Percentiles rank a stretch among this genome's conserved stretches.
These are phyloP conservation scores for Millerozyma miso DNA, from an alignment of 805 yeast genomes.

Conservation along the genomic window DNA sequence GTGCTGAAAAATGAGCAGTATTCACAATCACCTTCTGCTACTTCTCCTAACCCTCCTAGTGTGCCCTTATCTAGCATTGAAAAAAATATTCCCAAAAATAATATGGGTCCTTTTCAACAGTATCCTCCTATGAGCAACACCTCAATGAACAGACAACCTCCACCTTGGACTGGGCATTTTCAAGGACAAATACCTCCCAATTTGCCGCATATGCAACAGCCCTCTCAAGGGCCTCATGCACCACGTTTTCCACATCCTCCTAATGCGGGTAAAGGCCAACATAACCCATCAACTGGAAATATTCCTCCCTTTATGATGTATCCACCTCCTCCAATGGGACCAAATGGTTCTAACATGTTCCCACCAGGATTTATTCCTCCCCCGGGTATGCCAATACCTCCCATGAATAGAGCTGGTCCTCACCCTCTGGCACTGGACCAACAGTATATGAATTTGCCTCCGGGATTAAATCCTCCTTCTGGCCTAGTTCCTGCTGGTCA, in stretches of 20 bases:
- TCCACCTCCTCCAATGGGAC: slow-evolving; percentile 16
- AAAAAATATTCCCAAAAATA: background rate
- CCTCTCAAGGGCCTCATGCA: slow-evolving; percentile 7
- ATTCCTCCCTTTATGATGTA: slow-evolving; percentile 18
- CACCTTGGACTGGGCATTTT: slow-evolving; percentile 25
- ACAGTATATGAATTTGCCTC: slow-evolving; percentile 12
- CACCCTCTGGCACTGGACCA: slow-evolving; percentile 9
- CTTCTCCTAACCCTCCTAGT: background rate
- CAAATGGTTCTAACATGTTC: slow-evolving; percentile 25
- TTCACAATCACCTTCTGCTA: background rate
- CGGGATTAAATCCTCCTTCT: slow-evolving; percentile 13
- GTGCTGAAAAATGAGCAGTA: background rate
- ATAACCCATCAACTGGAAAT: slow-evolving; percentile 35
- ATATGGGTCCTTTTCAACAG: background rate
- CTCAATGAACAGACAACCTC: slow-evolving; percentile 11
- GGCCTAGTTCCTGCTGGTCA: background rate
- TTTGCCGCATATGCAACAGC: background rate
- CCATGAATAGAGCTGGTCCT: slow-evolving; percentile 6
- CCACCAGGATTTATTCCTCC: slow-evolving; percentile 26
- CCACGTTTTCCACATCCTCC: slow-evolving; percentile 11
- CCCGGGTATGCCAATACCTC: slow-evolving; percentile 21
- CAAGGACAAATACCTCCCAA: slow-evolving; percentile 7
- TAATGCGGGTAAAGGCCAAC: slow-evolving; percentile 4
- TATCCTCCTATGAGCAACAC: background rate
- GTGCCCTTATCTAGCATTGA: background rate